Evolutionary conservation across 2,329 filamentous ascomycete genomes (phyloP).

Genomic region (Cercospora janseana): DNA sequence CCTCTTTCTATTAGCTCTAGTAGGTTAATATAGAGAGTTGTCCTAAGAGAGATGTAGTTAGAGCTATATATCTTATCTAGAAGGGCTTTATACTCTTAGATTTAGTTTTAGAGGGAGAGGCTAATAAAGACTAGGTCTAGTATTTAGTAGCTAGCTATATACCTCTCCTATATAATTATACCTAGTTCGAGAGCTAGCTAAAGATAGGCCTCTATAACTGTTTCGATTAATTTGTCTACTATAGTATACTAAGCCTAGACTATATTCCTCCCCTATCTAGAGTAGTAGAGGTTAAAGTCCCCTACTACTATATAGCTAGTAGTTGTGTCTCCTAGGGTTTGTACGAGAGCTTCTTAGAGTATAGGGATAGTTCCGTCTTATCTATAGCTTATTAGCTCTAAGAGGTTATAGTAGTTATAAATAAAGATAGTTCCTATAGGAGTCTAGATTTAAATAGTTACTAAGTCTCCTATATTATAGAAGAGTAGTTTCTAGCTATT

Average conservation of each 20-base stretch:
- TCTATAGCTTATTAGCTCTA: too few relatives aligned
- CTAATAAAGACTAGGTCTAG: too few relatives aligned
- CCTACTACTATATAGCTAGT: not conserved
- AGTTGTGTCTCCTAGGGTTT: not conserved
- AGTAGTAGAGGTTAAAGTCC: not conserved
- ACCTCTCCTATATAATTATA: not conserved
- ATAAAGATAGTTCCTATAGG: too few relatives aligned
- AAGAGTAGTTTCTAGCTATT: too few relatives aligned
- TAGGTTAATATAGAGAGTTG: too few relatives aligned
- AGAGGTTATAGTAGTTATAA: too few relatives aligned
- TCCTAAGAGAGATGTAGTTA: not conserved
- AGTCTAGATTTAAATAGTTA: too few relatives aligned
- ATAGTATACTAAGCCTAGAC: not conserved
- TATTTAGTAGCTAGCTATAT: not conserved
- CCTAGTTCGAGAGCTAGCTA: not conserved
- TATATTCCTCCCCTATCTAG: not conserved
- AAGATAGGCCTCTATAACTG: not conserved
- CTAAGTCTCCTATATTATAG: too few relatives aligned
- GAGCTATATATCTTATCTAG: not conserved
- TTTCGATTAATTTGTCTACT: not conserved
- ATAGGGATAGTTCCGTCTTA: too few relatives aligned
- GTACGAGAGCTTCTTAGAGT: too few relatives aligned
- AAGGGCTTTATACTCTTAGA: not conserved
- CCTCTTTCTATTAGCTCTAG: too few relatives aligned
- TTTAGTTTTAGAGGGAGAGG: not conserved